Conservation (phyloP, 345 rosid genomes). For the Sisymbrium altissimum region DNA sequence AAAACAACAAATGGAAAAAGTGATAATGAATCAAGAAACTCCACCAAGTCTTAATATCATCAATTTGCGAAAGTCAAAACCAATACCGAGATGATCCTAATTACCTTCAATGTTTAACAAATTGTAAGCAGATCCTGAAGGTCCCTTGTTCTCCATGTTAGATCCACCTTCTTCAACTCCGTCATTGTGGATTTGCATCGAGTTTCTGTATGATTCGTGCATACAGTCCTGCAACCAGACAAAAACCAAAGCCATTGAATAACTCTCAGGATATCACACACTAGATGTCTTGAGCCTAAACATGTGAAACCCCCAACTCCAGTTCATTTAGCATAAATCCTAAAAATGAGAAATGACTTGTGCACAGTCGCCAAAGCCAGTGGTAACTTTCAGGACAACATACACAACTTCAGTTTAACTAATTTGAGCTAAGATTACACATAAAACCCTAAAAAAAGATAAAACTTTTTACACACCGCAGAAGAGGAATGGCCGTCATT, state of each 20-base stretch:
- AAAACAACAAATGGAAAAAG: background rate
- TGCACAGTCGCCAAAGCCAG: background rate
- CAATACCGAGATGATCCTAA: background rate
- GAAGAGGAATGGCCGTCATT: slow-evolving; percentile 49
- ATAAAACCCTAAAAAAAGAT: background rate
- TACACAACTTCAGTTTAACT: background rate
- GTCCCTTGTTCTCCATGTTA: slow-evolving; percentile 49
- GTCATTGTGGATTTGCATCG: slow-evolving; percentile 59
- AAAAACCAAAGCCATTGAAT: background rate
- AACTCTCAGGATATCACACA: background rate
- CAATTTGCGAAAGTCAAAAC: background rate
- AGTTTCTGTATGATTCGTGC: slow-evolving; percentile 63
- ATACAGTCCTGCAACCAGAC: slow-evolving; percentile 35
- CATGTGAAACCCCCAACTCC: background rate
- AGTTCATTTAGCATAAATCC: background rate
- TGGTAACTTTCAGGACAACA: background rate
- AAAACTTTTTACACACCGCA: slow-evolving; percentile 38
- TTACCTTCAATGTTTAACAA: slow-evolving; percentile 65
- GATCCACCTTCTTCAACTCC: slow-evolving; percentile 65
- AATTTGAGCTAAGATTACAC: background rate
- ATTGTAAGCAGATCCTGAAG: slow-evolving; percentile 47
- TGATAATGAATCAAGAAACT: slow-evolving; percentile 3
- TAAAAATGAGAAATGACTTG: background rate
- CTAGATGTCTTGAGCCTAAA: too few relatives aligned
- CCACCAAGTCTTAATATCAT: background rate